Conservation (phyloP, 2,329 filamentous ascomycete species). For the Colletotrichum sp. region DNA sequence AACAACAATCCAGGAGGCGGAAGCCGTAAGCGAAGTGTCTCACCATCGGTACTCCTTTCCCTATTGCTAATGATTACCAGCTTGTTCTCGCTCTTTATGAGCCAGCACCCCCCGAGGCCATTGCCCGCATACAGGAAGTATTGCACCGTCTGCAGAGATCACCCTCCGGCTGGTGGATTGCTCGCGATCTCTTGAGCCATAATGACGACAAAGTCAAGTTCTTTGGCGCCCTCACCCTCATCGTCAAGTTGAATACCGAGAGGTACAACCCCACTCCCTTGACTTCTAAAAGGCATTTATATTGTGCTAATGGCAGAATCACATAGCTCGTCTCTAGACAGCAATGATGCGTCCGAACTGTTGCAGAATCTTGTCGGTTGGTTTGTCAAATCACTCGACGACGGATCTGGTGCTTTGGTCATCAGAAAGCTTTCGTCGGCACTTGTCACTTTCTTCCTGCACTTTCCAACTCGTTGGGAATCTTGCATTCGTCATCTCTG, state of each 20-base stretch:
- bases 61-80: conserved; percentile 25
- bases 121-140: conserved; percentile 68
- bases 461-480: conserved; percentile 72
- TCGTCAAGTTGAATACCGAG: conserved; percentile 93
- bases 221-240: conserved; percentile 91
- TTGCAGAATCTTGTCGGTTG: conserved; percentile 67
- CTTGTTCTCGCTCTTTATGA: conserved; percentile 60
- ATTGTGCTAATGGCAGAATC: neutral
- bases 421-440: conserved; percentile 79
- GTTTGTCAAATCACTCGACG: conserved; percentile 60
- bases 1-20: conserved; percentile 12
- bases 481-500: conserved; percentile 65
- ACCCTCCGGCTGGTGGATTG: conserved; percentile 83
- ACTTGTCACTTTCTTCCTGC: conserved; percentile 76
- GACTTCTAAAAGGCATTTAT: no score
- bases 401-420: conserved; percentile 64
- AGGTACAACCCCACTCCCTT: conserved; percentile 49
- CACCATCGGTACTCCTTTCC: neutral
- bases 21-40: conserved; percentile 7
- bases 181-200: conserved; percentile 74
- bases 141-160: conserved; percentile 82
- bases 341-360: conserved; percentile 63
- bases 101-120: conserved; percentile 52
- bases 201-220: conserved; percentile 81
- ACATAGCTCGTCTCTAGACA: conserved; percentile 54